Conservation (phyloP, 2,329 filamentous ascomycete genomes). For the Diplocarpon rosae region DNA sequence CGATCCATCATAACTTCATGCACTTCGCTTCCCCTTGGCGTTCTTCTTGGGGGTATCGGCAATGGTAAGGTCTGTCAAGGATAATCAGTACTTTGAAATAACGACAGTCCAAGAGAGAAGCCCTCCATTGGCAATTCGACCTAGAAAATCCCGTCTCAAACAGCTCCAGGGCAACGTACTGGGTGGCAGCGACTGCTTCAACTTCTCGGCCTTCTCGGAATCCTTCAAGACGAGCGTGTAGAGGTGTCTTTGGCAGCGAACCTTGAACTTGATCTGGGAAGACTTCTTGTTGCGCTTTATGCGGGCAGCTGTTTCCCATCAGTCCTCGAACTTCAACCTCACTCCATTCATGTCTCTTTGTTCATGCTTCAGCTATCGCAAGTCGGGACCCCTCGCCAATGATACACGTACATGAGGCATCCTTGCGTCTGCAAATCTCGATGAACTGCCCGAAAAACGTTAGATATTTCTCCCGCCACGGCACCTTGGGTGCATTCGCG, state of each 20-base stretch:
- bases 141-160: not conserved
- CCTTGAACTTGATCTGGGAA: slow-evolving; percentile 99
- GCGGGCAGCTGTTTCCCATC: slow-evolving; percentile 52
- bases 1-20: slow-evolving; percentile 15
- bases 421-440: slow-evolving; percentile 99
- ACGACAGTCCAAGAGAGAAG: not conserved
- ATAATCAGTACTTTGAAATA: slow-evolving; percentile 1
- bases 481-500: not conserved
- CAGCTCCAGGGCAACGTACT: slow-evolving; percentile 50
- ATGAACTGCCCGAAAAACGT: slow-evolving; percentile 61
- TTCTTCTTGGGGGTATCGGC: slow-evolving; percentile 54
- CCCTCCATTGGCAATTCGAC: not conserved
- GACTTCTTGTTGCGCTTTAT: slow-evolving; percentile 93
- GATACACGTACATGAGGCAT: slow-evolving; percentile 84
- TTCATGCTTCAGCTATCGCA: not conserved
- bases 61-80: slow-evolving; percentile 41
- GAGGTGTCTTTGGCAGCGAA: slow-evolving; percentile 90
- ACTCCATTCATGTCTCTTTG: not conserved
- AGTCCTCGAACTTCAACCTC: not conserved
- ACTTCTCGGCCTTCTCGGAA: slow-evolving; percentile 98
- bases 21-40: slow-evolving; percentile 28
- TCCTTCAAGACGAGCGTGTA: slow-evolving; percentile 99
- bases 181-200: slow-evolving; percentile 96
- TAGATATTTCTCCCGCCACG: not conserved
- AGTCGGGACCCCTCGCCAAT: not conserved